Evolutionary conservation across 176 grass and related monocot species (phyloP), one percentile per base, ranked within the genome.

Genomic region (Ananas comosus): DNA sequence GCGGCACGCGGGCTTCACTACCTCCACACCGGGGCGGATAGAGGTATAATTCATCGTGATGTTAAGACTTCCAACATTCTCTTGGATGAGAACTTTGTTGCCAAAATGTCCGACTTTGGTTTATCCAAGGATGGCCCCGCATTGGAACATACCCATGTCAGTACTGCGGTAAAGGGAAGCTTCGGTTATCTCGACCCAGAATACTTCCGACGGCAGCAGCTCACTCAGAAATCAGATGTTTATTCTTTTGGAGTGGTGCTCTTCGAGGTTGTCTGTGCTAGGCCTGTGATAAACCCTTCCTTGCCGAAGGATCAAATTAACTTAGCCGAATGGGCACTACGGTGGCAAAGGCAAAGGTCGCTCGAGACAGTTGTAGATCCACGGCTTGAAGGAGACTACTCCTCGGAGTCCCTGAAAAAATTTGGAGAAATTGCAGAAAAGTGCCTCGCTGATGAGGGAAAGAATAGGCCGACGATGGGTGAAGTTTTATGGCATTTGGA

Each of bases 181-280:
- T 97, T 97, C 0, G 93, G 93, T n/a, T 97, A 97, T 80, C 85
- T 97, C 48, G 93, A 97, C 66, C 93, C 89, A 0, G 93, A 97
- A 54, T 97, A 97, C 69, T 97, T 90, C 33, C 67, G 93, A 33
- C 85, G 88, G 75, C 93, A 97, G 73, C 93, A 92, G 19, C 65
- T 97, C 14, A 97, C 89, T 12, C 93, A 97, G 61, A 97, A 97
- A 69, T 97, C 93, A 0, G 93, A 97, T 77, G 93, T 97, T 12
- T 97, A 97, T 33, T 97, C 93, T 61, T 97, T 97, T 70, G 93
- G 93, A 25, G 88, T 97, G 50, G 93, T 92, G 23, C 85, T 97
- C 53, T 97, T 97, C 56, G 93, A 97, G 83, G 86, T 92, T 6
- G 79, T 80, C 9, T 97, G 93, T 79, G 89, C 81, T 33, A 85